These are phyloP conservation scores for Diaporthe sp. DNA, from an alignment of 2,329 filamentous ascomycete genomes.

Conservation along the genomic window DNA sequence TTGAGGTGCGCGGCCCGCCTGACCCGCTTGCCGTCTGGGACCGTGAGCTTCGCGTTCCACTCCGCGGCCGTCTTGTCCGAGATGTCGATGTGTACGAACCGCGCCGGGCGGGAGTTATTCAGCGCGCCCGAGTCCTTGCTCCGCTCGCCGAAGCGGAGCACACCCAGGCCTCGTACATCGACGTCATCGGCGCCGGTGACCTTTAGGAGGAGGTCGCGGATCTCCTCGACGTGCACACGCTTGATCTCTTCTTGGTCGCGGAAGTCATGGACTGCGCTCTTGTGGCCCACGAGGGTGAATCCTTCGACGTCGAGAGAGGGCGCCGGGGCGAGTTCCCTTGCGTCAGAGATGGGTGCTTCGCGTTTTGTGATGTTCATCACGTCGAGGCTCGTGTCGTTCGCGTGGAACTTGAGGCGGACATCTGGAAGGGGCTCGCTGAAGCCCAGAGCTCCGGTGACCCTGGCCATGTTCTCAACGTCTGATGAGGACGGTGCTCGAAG, in stretches of 20 bases:
- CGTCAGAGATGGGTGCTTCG: not conserved
- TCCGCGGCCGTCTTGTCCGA: not conserved
- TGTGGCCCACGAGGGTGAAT: not conserved
- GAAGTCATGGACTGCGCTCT: not conserved
- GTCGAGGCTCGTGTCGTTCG: not conserved
- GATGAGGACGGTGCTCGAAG: not conserved
- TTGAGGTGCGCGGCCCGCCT: not conserved
- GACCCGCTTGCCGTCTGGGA: not conserved
- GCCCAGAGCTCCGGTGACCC: not conserved
- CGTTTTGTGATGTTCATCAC: conserved; percentile 8
- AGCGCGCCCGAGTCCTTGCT: conserved; percentile 3
- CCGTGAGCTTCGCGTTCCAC: not conserved
- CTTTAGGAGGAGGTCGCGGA: not conserved
- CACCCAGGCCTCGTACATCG: not conserved
- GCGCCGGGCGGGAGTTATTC: conserved; percentile 15
- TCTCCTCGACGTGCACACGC: not conserved
- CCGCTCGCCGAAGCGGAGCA: conserved; percentile 12
- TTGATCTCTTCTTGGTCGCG: conserved; percentile 11
- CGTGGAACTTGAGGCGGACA: conserved; percentile 13
- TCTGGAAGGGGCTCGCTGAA: not conserved
- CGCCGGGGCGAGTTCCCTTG: not conserved
- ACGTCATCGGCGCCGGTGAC: conserved; percentile 3
- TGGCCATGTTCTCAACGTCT: not conserved
- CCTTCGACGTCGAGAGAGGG: conserved; percentile 14
- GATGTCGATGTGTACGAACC: conserved; percentile 8